Conservation (phyloP, 1,139 yeast genomes). For the Wickerhamomyces sp. region DNA sequence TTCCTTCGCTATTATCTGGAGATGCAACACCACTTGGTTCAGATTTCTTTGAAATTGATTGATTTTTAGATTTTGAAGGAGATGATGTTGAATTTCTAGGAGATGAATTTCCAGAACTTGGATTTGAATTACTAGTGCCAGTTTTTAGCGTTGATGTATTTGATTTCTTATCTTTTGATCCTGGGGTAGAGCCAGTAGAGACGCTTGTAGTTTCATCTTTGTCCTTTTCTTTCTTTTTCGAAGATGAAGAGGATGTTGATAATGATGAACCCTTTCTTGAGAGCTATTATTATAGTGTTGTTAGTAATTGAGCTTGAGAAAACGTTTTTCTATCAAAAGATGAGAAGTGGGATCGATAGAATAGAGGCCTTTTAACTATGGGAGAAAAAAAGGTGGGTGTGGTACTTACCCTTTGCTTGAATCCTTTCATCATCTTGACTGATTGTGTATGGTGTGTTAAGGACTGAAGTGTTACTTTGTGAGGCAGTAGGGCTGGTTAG, state of each 20-base stretch:
- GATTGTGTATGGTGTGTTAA: not conserved
- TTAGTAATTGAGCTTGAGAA: not conserved
- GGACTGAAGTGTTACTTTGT: too few relatives aligned
- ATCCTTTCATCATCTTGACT: slow-evolving; percentile 40
- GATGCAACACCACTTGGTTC: not conserved
- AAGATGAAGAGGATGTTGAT: slow-evolving; percentile 2
- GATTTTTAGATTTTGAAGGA: not conserved
- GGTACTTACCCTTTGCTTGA: slow-evolving; percentile 33
- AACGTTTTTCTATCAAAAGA: too few relatives aligned
- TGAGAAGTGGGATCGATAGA: not conserved
- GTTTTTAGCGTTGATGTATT: slow-evolving; percentile 2
- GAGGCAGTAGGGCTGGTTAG: too few relatives aligned
- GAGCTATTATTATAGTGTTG: slow-evolving; percentile 13
- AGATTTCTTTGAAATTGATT: slow-evolving; percentile 4
- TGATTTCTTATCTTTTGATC: slow-evolving; percentile 12
- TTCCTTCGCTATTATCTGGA: not conserved
- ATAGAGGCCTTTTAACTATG: slow-evolving; percentile 1
- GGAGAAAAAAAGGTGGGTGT: not conserved
- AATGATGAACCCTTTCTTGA: slow-evolving; percentile 22
- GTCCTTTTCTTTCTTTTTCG: slow-evolving; percentile 21
- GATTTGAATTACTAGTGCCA: not conserved
- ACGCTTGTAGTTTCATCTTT: slow-evolving; percentile 4
- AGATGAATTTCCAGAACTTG: slow-evolving; percentile 1
- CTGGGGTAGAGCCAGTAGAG: not conserved
- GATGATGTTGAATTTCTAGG: slow-evolving; percentile 5